These are phyloP conservation scores for Nigrograna mackinnonii DNA, from an alignment of 2,329 filamentous ascomycete genomes.

Conservation along the genomic window DNA sequence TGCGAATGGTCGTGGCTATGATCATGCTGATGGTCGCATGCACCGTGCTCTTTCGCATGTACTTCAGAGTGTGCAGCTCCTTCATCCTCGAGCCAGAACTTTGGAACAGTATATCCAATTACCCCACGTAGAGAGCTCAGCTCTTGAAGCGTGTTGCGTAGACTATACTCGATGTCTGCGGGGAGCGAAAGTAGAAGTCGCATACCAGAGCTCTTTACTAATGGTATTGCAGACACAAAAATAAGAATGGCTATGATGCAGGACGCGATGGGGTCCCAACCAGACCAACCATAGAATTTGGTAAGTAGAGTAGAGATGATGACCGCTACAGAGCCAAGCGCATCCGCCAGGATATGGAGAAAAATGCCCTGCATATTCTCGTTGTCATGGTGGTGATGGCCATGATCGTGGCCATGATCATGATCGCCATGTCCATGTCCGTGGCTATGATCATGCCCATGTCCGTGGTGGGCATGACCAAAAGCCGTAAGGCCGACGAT, in stretches of 20 bases:
- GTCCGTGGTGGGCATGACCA: constrained; percentile 61
- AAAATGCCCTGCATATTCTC: constrained; percentile 99
- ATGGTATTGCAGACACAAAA: constrained; percentile 85
- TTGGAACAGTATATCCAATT: constrained; percentile 80
- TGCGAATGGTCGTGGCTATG: constrained; percentile 33
- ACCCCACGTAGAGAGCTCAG: constrained; percentile 83
- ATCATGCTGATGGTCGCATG: constrained; percentile 32
- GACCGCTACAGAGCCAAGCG: constrained; percentile 90
- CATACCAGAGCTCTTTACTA: constrained; percentile 83
- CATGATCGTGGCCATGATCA: constrained; percentile 60
- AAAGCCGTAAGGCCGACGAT: constrained; percentile 90
- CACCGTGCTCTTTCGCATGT: constrained; percentile 45
- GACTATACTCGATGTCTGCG: constrained; percentile 80
- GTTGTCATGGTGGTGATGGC: constrained; percentile 70
- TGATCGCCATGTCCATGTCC: constrained; percentile 45
- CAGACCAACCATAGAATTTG: constrained; percentile 84
- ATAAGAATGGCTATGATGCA: constrained; percentile 93
- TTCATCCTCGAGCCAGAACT: constrained; percentile 88
- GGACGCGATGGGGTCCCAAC: constrained; percentile 93
- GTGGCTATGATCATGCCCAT: constrained; percentile 38
- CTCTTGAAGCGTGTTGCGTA: constrained; percentile 84
- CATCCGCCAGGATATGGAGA: constrained; percentile 91
- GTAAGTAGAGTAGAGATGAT: constrained; percentile 90
- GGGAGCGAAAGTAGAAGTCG: constrained; percentile 84
- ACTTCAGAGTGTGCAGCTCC: constrained; percentile 44